These are phyloP conservation scores for Pichia sp. DNA, from an alignment of 1,139 yeast species.

Conservation along the genomic window DNA sequence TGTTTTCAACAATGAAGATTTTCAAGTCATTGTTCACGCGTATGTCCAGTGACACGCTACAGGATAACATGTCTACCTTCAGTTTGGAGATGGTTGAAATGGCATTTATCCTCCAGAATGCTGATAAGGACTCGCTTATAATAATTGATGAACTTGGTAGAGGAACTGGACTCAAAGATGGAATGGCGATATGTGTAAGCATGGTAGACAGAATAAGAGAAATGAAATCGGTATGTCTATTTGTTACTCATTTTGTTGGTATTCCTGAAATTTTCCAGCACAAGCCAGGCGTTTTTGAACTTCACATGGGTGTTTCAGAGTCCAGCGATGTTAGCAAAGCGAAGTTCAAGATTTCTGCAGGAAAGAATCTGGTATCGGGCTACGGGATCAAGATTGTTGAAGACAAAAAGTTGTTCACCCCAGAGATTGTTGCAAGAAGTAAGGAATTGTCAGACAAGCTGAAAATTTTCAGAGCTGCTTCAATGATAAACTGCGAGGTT, in stretches of 20 bases:
- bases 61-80: conserved; percentile 40
- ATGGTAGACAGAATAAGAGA: conserved; percentile 29
- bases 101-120: conserved; percentile 33
- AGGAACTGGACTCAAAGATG: conserved; percentile 38
- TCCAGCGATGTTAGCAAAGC: conserved; percentile 26
- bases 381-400: conserved; percentile 29
- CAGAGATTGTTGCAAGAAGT: conserved; percentile 24
- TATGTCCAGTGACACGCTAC: conserved; percentile 36
- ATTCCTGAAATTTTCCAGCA: conserved; percentile 28
- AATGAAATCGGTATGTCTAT: conserved; percentile 27
- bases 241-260: conserved; percentile 36
- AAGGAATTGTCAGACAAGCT: conserved; percentile 22
- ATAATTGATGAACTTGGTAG: conserved; percentile 48
- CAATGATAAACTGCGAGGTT: background rate
- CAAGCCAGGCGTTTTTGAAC: conserved; percentile 17
- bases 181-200: conserved; percentile 35
- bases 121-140: conserved; percentile 32
- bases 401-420: conserved; percentile 24
- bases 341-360: conserved; percentile 26
- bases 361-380: conserved; percentile 19
- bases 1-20: conserved; percentile 33
- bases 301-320: conserved; percentile 24
- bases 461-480: conserved; percentile 8
- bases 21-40: conserved; percentile 38
- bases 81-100: conserved; percentile 44